Base-by-base conservation (phyloP, 2,329 filamentous ascomycete genomes). In the Juglanconis sp. region DNA sequence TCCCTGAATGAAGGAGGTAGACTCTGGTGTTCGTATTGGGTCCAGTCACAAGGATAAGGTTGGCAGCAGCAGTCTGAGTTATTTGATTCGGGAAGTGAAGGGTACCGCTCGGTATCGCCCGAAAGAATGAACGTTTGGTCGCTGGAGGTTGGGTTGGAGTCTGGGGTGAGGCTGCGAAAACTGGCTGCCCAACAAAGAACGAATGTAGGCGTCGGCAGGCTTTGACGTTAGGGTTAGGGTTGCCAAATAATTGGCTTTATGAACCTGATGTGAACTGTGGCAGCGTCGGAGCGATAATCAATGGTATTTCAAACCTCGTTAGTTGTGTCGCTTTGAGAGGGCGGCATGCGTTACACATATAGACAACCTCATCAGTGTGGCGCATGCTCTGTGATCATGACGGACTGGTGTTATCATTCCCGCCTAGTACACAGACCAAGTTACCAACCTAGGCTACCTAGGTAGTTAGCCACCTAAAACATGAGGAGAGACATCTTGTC, bases 121-220 rank as follows among this genome's bases (percentile, higher is more conserved):
- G 10, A 40, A 30, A 30, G 32, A 36, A 13, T 17, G 38, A 42
- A 42, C 10, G 38, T 42, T 42, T 42, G 38, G 10, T 42, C 4
- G n/a, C 10, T 4, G 38, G 10, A 34, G 49, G 36, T 54, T 58
- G 36, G 50, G 50, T 54, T 53, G 38, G 48, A 52, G 46, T 54
- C 51, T 53, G 38, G 48, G 48, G 49, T 54, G 59, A 61, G 50
- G 51, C 56, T 52, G 47, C 49, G 47, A 36, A 61, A 53, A 36
- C 46, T 56, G 9, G 57, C 49, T 48, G 44, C 31, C 51, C 47
- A 5, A 42, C 9, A 10, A 42, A 42, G n/a, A 15, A 15, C 38
- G 10, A 3, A 42, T 15, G 10, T 38, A 38, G 5, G 24, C n/a
- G 3, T 13, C 15, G 15, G 31, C n/a, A 55, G 57, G 57, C 24